phyloP scores from a whole-genome alignment of 345 rosid genomes.

The Corchorus capsularis region DNA sequence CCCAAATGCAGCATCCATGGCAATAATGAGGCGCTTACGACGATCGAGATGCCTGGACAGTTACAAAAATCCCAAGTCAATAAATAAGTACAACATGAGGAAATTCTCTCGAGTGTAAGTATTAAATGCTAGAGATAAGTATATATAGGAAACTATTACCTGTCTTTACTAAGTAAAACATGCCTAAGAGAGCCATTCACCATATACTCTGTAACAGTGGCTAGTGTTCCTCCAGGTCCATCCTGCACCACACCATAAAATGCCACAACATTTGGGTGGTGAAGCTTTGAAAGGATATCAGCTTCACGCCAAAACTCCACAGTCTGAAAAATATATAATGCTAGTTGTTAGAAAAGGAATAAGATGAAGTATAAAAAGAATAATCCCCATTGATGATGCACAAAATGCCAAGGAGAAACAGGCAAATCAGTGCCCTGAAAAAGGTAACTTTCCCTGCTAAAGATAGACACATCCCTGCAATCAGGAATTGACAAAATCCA shows the following conservation, averaged over 20 bases:
- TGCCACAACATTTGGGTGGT: conserved; percentile 98
- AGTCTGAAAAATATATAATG: conserved; percentile 43
- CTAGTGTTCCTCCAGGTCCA: conserved; percentile 93
- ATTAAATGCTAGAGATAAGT: not conserved
- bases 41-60: conserved; percentile 78
- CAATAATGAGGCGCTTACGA: conserved; percentile 88
- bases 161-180: conserved; percentile 86
- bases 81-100: not conserved
- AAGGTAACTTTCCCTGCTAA: not conserved
- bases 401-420: conserved; percentile 15
- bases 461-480: not conserved
- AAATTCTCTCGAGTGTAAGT: not conserved
- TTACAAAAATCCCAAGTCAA: conserved; percentile 11
- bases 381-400: conserved; percentile 9
- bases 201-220: conserved; percentile 96
- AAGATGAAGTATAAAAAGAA: conserved; percentile 12
- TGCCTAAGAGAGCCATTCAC: conserved; percentile 97
- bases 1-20: conserved; percentile 99
- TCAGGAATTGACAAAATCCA: not conserved
- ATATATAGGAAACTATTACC: conserved; percentile 41
- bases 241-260: conserved; percentile 98
- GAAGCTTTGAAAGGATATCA: conserved; percentile 96
- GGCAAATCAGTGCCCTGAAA: not conserved
- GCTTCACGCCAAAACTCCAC: conserved; percentile 98
- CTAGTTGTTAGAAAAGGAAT: not conserved